phyloP scores from a whole-genome alignment of 2,329 filamentous ascomycete genomes.

The Fusarium concolor region DNA sequence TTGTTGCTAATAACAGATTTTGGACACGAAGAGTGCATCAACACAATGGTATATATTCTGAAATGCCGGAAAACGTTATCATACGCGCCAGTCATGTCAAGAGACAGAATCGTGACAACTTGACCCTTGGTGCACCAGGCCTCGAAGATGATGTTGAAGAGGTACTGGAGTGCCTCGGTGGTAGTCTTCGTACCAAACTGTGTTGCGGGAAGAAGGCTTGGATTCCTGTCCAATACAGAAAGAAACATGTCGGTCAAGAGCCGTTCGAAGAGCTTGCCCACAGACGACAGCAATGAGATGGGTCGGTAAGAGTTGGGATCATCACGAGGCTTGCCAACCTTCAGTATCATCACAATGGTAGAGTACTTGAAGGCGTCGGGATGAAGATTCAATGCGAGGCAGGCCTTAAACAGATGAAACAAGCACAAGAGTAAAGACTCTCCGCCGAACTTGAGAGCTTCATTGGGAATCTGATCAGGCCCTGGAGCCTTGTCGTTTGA shows the following conservation, averaged over 20 bases:
- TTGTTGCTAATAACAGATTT: too few relatives aligned
- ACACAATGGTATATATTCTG: too few relatives aligned
- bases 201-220: not conserved
- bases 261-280: slow-evolving; percentile 24
- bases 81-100: slow-evolving; percentile 21
- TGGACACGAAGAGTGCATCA: too few relatives aligned
- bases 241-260: slow-evolving; percentile 6
- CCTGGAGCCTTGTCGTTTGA: slow-evolving; percentile 3
- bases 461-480: slow-evolving; percentile 8
- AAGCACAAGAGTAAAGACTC: not conserved
- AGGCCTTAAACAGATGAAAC: slow-evolving; percentile 3
- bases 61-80: slow-evolving; percentile 7
- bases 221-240: not conserved
- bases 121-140: not conserved
- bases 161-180: slow-evolving; percentile 14
- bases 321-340: not conserved
- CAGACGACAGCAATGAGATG: slow-evolving; percentile 9
- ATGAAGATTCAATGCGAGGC: slow-evolving; percentile 3
- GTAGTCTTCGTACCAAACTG: slow-evolving; percentile 19
- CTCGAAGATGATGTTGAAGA: slow-evolving; percentile 3
- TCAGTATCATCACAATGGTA: slow-evolving; percentile 9
- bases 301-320: slow-evolving; percentile 13
- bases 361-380: slow-evolving; percentile 10
- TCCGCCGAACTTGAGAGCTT: slow-evolving; percentile 6
- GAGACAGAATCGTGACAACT: not conserved